A percentile compares a stretch with the other conserved stretches of the same genome.
These are phyloP conservation scores for Phytophthora idaei DNA, from an alignment of 352 stramenopile species.

Conservation along the genomic window DNA sequence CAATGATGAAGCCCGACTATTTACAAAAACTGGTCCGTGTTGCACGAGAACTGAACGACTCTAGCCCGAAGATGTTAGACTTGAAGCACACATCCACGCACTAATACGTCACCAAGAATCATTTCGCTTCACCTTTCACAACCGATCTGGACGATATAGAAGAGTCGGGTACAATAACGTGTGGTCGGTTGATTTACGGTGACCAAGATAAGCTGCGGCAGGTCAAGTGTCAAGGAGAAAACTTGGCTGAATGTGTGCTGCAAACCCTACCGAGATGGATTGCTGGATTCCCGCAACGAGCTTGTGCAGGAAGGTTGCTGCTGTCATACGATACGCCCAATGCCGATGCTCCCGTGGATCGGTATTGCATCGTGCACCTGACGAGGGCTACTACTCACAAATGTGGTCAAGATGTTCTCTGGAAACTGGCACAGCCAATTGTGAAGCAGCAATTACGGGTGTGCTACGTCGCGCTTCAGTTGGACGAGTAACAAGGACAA, in stretches of 20 bases:
- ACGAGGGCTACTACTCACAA: conserved; percentile 6
- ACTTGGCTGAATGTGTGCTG: not conserved
- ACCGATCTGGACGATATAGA: not conserved
- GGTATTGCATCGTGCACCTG: not conserved
- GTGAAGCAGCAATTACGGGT: conserved; percentile 18
- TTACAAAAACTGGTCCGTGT: not conserved
- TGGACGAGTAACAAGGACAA: conserved; percentile 5
- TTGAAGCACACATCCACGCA: not conserved
- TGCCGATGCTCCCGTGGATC: not conserved
- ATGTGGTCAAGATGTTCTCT: conserved; percentile 17
- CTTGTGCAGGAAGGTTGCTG: too few species aligned
- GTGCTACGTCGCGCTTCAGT: conserved; percentile 25
- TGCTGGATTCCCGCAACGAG: too few species aligned
- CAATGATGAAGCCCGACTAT: not conserved
- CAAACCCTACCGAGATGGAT: too few species aligned
- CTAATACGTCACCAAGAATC: not conserved
- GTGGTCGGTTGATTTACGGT: not conserved
- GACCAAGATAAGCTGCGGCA: not conserved
- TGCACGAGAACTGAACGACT: not conserved
- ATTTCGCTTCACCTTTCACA: not conserved
- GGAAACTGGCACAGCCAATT: conserved; percentile 28
- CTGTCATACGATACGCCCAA: too few species aligned
- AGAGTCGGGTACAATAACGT: not conserved
- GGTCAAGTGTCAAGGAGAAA: not conserved
- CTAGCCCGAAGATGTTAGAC: not conserved